Base-by-base conservation (phyloP, 306 rosid genomes). In the Gillenia trifoliata region DNA sequence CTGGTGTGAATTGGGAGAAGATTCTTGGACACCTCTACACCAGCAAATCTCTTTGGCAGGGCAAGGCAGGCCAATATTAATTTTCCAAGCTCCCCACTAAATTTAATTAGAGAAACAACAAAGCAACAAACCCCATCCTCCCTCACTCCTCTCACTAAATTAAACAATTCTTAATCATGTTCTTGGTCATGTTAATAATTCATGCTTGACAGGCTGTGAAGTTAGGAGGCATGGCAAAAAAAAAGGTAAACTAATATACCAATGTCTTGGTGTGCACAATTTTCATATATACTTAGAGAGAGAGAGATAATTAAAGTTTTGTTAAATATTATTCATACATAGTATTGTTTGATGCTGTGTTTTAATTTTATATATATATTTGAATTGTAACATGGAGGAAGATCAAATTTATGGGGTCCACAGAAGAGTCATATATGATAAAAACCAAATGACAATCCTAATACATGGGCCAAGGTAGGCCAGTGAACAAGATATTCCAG, bases 161-260 rank as follows among this genome's bases (percentile, higher is more conserved):
- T 63, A 52, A 64, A 65, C 75, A 79, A 79, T 79, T 63, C 80
- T 41, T 60, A 87, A 79, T 78, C 75, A 79, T 77, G 80, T 62
- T 60, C 77, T 75, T 71, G 78, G 68, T 13, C 67, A 19, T 69
- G 71, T 80, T 91, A 88, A 90, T 90, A 82, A 93, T 89, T 91
- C 86, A 80, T 83, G 79, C 70, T 79, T 87, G 96, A 89, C 97
- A 91, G 98, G 83, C 97, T 93, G 98, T 93, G 88, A 82, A 64
- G 85, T 79, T 83, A 68, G 85, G 81, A 84, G 76, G 86, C 80
- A 78, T 77, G 80, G 77, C 52, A 45, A 45, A 45, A 75, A 75
- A 73, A 77, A 79, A 78, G 83, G 75, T 85, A 86, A 73, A 77
- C 41, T 36, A 36, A 76, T 47, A 72, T 45, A 15, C 60, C 78